phyloP scores from a whole-genome alignment of 2,329 filamentous ascomycete species.

The Pseudocercospora crystallina region DNA sequence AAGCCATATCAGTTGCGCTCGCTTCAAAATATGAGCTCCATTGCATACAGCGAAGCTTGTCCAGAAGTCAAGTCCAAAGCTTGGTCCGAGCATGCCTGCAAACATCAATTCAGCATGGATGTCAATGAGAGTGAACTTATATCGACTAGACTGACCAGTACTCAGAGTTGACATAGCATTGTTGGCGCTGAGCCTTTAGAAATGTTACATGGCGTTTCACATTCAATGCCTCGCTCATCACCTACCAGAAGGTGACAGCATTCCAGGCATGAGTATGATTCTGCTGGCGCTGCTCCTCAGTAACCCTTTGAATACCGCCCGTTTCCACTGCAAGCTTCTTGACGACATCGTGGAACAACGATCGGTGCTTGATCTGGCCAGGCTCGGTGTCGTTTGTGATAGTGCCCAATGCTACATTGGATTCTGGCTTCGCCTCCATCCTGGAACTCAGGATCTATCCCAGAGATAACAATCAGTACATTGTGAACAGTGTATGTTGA shows the following conservation, averaged over 20 bases:
- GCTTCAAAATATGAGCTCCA: too few species aligned
- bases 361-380: too few species aligned
- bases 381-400: too few species aligned
- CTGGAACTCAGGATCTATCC: too few species aligned
- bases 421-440: too few species aligned
- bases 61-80: conserved; percentile 15
- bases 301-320: conserved; percentile 15
- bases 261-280: conserved; percentile 11
- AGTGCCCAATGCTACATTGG: too few species aligned
- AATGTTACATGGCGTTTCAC: too few species aligned
- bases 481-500: too few species aligned
- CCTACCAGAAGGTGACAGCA: conserved; percentile 15
- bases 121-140: too few species aligned
- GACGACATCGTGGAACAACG: neutral
- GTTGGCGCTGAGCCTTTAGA: conserved; percentile 16
- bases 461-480: too few species aligned
- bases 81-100: conserved; percentile 15
- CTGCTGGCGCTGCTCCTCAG: conserved; percentile 7
- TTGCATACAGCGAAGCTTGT: conserved; percentile 9
- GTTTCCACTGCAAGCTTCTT: conserved; percentile 11
- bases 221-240: neutral
- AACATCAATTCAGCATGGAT: too few species aligned
- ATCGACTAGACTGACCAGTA: neutral
- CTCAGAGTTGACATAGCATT: conserved; percentile 18
- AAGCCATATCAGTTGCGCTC: too few species aligned